Evolutionary conservation across 1,139 yeast genomes (phyloP), one percentile per base, ranked within the genome.

Genomic region (Kurtzmaniella quercitrusa): DNA sequence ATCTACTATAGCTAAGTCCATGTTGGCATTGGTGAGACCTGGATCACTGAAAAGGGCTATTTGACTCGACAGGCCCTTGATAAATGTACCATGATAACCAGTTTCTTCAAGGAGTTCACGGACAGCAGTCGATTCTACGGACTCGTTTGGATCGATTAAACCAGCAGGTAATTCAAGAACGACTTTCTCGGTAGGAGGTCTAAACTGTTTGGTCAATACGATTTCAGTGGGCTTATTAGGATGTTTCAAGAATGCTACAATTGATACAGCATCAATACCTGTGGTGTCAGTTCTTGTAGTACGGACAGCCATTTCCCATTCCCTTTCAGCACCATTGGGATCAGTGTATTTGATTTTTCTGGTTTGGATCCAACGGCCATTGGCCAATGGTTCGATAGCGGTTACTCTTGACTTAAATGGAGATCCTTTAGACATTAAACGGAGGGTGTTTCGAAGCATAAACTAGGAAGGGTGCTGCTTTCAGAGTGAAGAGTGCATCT

Each of bases 111-210:
- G 73, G 49, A 93, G 68, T 62, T 93, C 98, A 48, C 98, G 75
- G 44, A 82, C 73, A 0, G 98, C 98, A 31, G 97, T 89, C 2
- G 77, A 63, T 51, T 83, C 90, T 34, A 89, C 66, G 1, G 84
- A 62, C 59, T 93, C 98, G 42, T 79, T 75, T 1, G 94, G 89
- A 60, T 93, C 98, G 39, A 93, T 77, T 48, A 93, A 70, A 0
- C 98, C 98, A 0, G 98, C 98, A 0, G 98, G 98, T 55, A 91
- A 75, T 62, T 93, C 98, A 50, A 93, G 81, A 57, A 93, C 85
- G 2, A 91, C 89, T 21, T 89, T 90, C 45, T 77, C 83, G 9
- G 86, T 85, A 1, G 98, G 98, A 2, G 98, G 96, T 45, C 98
- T 75, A 65, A 85, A 91, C 60, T 91, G 98, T 59, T 86, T 87